Evolutionary conservation across 2,329 filamentous ascomycete genomes (phyloP), one percentile per base, ranked within the genome.

Genomic region (Colletotrichum tabaci): DNA sequence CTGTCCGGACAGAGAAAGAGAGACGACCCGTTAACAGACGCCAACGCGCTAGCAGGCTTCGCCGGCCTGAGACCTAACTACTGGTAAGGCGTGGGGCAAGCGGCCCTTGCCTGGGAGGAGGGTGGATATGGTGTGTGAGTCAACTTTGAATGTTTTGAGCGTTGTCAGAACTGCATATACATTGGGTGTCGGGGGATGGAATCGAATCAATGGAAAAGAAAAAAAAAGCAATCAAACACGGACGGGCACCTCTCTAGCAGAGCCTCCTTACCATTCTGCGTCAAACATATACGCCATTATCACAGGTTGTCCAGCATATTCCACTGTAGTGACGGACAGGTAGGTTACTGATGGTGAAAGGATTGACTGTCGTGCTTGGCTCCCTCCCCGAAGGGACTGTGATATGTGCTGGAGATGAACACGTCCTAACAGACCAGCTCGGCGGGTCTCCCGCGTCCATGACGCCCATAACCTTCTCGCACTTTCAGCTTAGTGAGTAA

Each of bases 1-100:
- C 80, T 92, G 77, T 88, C 88, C 55, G 93, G 93, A 18, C 92
- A 94, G 77, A 86, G 92, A 72, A 93, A 93, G 82, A 92, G 90
- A 77, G 92, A 93, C 68, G 88, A 91, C 70, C 85, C 86, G 26
- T 82, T 84, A 35, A 81, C 84, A 64, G 86, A 85, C 69, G 84
- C 84, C 18, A 83, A 87, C 65, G 81, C 86, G 6, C 75, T 87
- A 75, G 85, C 87, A 30, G 88, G 85, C 76, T 90, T 92, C 79
- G 84, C 87, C 47, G 89, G 89, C 21, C 79, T 91, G 76, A 84
- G 89, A 73, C 88, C 89, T 65, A 83, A 87, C 23, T 91, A 90
- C 77, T 91, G 89, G 89, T 90, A 86, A 61, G 15, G 30, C 42
- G 21, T 26, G 23, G 21, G 26, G 53, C 18, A 21, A 61, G 46